A percentile compares a stretch with the other conserved stretches of the same genome.
phyloP scores from a whole-genome alignment of 306 rosid species.

The Gleditsia sinensis region DNA sequence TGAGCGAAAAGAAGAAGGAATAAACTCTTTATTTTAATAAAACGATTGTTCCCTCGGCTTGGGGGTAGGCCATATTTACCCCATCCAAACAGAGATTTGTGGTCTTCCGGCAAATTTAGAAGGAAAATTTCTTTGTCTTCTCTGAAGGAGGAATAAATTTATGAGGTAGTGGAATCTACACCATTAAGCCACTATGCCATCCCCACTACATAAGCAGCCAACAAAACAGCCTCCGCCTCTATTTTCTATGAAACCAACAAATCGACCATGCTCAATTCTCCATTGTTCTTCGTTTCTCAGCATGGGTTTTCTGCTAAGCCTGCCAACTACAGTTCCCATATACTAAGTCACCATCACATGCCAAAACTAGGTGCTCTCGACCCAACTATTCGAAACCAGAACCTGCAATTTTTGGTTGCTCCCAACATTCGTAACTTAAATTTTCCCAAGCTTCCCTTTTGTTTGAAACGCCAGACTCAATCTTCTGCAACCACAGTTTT shows the following conservation, averaged over 20 bases:
- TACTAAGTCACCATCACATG: constrained; percentile 19
- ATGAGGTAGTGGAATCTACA: constrained; percentile 55
- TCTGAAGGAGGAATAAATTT: constrained; percentile 32
- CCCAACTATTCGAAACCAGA: constrained; percentile 24
- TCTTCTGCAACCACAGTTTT: neutral
- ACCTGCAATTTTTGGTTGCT: neutral
- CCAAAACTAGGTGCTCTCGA: neutral
- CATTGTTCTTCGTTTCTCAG: constrained; percentile 45
- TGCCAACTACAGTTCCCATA: constrained; percentile 23
- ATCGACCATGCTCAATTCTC: constrained; percentile 31
- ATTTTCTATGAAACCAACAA: neutral
- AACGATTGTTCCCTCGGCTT: too few relatives aligned
- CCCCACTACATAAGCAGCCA: neutral
- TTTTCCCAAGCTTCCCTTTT: constrained; percentile 30
- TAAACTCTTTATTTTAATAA: too few relatives aligned
- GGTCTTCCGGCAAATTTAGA: neutral
- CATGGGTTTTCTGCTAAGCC: constrained; percentile 30
- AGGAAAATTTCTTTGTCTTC: constrained; percentile 21
- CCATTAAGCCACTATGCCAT: neutral
- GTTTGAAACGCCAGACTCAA: neutral
- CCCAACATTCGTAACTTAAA: neutral
- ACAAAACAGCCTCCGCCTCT: neutral
- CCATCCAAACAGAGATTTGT: too few relatives aligned
- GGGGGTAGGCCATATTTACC: too few relatives aligned
- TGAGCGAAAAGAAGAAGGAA: too few relatives aligned